Base-by-base conservation (phyloP, 2,329 filamentous ascomycete species). In the Aspergillus sp. region DNA sequence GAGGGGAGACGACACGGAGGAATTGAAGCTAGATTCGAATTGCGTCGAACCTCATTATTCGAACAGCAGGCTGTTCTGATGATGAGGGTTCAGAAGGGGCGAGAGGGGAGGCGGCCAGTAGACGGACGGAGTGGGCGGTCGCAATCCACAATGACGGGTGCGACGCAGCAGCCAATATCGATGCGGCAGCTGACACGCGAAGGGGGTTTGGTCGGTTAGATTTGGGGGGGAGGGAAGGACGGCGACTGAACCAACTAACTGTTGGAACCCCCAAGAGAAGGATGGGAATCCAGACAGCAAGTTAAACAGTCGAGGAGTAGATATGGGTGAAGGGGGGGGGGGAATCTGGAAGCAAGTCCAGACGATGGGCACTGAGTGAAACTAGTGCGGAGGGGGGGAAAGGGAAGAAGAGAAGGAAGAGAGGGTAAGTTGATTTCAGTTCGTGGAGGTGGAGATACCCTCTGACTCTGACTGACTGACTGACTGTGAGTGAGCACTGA, bases 41-140 rank as follows among this genome's bases (percentile, higher is more conserved):
- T 66, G 62, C 61, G 58, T 56, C 54, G 65, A 59, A 58, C 63
- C 57, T 66, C 70, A 74, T 74, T 60, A 66, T 72, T 64, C 51
- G 59, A 57, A 57, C 25, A 58, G 61, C 55, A 53, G 57, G 50
- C 56, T 32, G 48, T 49, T 65, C 47, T 57, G 50, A 55, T 55
- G 23, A 58, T 54, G 56, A 60, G 60, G 58, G 47, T 50, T 36
- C 47, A 59, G 32, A 36, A 57, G 57, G 57, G 41, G 45, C 57
- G 60, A 64, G 55, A 36, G 59, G 63, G 63, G 53, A 51, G 56
- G 59, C 53, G 47, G 60, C 58, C 58, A 50, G 52, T 63, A 52
- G 60, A 62, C 48, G 58, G 57, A 57, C 58, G 61, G 58, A 50
- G 57, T 50, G 64, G 62, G 66, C 65, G 64, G 65, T 66, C 61